Evolutionary conservation across 164 flowering plant genomes (phyloP).

Genomic region (Amborella trichopoda): DNA sequence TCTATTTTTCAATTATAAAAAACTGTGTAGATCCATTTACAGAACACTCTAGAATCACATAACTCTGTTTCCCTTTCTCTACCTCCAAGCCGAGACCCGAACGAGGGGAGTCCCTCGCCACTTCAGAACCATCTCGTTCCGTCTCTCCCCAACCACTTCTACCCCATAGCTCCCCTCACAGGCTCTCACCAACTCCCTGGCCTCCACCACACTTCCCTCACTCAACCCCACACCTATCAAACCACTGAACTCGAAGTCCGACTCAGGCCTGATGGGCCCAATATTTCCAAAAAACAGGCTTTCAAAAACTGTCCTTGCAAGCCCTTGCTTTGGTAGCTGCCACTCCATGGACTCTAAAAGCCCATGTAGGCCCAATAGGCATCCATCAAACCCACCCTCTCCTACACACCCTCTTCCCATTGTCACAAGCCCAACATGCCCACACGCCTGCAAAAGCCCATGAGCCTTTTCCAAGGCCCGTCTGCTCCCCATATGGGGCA

Average conservation of each 20-base stretch:
- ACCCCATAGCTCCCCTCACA: constrained; percentile 17
- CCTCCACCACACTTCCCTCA: constrained; percentile 18
- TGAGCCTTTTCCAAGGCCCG: constrained; percentile 11
- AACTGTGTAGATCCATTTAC: too few relatives aligned
- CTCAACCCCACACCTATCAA: constrained; percentile 22
- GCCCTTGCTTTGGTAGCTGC: constrained; percentile 17
- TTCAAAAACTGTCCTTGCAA: constrained; percentile 30
- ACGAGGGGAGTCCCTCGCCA: constrained; percentile 30
- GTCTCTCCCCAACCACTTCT: constrained; percentile 13
- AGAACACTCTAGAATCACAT: too few relatives aligned
- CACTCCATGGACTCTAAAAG: constrained; percentile 23
- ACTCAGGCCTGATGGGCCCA: constrained; percentile 1
- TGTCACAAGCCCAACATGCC: constrained; percentile 17
- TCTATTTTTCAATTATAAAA: too few relatives aligned
- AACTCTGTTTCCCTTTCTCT: too few relatives aligned
- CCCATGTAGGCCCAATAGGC: constrained; percentile 14
- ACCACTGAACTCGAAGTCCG: background rate
- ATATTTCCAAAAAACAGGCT: constrained; percentile 22
- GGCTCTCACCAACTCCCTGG: constrained; percentile 22
- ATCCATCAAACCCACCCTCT: constrained; percentile 11
- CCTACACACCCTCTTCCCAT: constrained; percentile 10
- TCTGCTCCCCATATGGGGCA: constrained; percentile 30
- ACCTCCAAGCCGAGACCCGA: constrained; percentile 32
- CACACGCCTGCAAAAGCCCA: constrained; percentile 3
- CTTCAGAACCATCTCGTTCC: constrained; percentile 25